Evolutionary conservation across 1,284 basidiomycete species (phyloP).

Genomic region (Ceratobasidium sp.): DNA sequence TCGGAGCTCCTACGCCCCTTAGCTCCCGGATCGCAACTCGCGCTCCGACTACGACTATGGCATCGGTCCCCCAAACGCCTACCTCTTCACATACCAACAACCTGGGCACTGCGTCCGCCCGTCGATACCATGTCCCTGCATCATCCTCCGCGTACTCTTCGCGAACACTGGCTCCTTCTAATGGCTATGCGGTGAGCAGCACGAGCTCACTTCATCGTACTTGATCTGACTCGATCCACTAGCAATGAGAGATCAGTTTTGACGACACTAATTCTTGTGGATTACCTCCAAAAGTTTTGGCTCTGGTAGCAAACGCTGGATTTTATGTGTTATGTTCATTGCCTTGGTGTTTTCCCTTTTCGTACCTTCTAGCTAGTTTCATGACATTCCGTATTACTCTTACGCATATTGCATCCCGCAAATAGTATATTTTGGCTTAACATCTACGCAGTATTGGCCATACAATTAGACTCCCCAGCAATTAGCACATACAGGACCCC

Average conservation of each 20-base stretch:
- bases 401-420: constrained; percentile 40
- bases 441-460: background rate
- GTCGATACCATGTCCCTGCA: constrained; percentile 41
- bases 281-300: constrained; percentile 34
- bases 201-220: too few species aligned
- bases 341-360: constrained; percentile 25
- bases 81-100: constrained; percentile 40
- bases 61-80: constrained; percentile 40
- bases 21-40: constrained; percentile 69
- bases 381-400: constrained; percentile 30
- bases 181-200: constrained; percentile 38
- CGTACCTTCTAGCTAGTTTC: constrained; percentile 39
- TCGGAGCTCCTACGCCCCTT: constrained; percentile 81
- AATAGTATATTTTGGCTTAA: constrained; percentile 38
- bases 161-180: constrained; percentile 38
- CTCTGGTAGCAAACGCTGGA: constrained; percentile 42
- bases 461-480: too few species aligned
- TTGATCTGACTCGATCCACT: background rate
- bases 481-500: background rate
- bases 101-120: constrained; percentile 32
- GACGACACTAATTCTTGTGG: constrained; percentile 42
- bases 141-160: constrained; percentile 34
- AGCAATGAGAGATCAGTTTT: constrained; percentile 38
- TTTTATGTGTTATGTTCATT: constrained; percentile 38
- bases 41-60: constrained; percentile 57